These are phyloP conservation scores for Polytrichum formosum DNA, from an alignment of 225 moss, liverwort and hornwort genomes.

Conservation along the genomic window DNA sequence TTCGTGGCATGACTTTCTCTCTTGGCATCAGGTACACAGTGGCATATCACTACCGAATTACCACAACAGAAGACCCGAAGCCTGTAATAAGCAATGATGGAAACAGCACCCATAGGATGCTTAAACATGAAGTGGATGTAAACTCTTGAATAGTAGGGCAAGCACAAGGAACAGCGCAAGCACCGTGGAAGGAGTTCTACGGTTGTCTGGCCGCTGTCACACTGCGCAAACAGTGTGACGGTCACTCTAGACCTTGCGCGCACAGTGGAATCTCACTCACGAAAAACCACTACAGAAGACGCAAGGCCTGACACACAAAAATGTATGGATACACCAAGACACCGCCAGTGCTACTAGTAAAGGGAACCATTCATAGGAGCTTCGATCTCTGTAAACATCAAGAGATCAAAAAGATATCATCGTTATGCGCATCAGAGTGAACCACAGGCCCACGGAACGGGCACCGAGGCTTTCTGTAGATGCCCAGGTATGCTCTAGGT, in stretches of 20 bases:
- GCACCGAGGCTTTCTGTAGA: conserved; percentile 51
- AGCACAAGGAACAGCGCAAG: conserved; percentile 27
- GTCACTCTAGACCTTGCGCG: not conserved
- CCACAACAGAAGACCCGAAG: not conserved
- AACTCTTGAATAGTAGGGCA: conserved; percentile 41
- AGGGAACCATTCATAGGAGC: no score
- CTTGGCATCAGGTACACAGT: not conserved
- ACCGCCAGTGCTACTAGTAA: no score
- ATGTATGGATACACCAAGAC: no score
- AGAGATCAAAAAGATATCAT: no score
- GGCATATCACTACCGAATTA: not conserved
- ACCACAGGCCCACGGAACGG: conserved; percentile 28
- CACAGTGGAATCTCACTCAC: not conserved
- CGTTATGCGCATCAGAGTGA: conserved; percentile 44
- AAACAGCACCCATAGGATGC: rapidly evolving
- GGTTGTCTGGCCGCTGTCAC: conserved; percentile 50
- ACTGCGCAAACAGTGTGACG: not conserved
- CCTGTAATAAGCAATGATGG: not conserved
- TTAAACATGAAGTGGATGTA: not conserved
- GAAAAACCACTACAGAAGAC: not conserved
- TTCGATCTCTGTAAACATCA: no score
- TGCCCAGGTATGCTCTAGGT: conserved; percentile 2
- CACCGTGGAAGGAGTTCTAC: conserved; percentile 59
- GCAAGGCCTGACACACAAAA: not conserved
- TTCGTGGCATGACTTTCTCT: not conserved